These are phyloP conservation scores for Aureobasidium pullulans DNA, from an alignment of 2,329 filamentous ascomycete species.

Conservation along the genomic window DNA sequence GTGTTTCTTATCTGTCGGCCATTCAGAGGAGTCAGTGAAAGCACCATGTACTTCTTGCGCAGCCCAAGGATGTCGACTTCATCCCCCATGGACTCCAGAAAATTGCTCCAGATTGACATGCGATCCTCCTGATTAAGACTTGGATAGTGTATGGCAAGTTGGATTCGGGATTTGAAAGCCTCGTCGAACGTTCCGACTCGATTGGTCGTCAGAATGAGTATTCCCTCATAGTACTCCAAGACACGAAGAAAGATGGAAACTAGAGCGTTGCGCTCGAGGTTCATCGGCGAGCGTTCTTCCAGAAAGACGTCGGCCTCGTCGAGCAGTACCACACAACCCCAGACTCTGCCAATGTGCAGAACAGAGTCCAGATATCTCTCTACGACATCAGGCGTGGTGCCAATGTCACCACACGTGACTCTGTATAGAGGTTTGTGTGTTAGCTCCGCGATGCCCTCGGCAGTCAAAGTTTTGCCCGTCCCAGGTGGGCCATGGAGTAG, in stretches of 20 bases:
- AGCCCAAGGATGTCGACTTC: too few species aligned
- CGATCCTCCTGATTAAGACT: too few species aligned
- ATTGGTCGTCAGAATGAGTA: slow-evolving; percentile 35
- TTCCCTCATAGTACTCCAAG: slow-evolving; percentile 33
- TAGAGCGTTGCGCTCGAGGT: slow-evolving; percentile 18
- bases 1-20: too few species aligned
- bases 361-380: neutral
- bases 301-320: slow-evolving; percentile 35
- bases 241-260: slow-evolving; percentile 31
- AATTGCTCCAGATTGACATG: too few species aligned
- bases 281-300: neutral
- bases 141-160: neutral
- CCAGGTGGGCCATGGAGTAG: too few species aligned
- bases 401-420: neutral
- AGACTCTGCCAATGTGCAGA: slow-evolving; percentile 4
- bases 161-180: neutral
- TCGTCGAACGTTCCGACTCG: slow-evolving; percentile 14
- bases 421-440: too few species aligned
- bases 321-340: slow-evolving; percentile 29
- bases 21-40: too few species aligned
- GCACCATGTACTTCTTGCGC: too few species aligned
- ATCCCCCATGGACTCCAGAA: too few species aligned
- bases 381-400: neutral
- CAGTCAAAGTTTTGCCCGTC: too few species aligned
- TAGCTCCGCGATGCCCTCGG: too few species aligned